Base-by-base conservation (phyloP, 2,329 filamentous ascomycete species). In the Byssochlamys sp. region DNA sequence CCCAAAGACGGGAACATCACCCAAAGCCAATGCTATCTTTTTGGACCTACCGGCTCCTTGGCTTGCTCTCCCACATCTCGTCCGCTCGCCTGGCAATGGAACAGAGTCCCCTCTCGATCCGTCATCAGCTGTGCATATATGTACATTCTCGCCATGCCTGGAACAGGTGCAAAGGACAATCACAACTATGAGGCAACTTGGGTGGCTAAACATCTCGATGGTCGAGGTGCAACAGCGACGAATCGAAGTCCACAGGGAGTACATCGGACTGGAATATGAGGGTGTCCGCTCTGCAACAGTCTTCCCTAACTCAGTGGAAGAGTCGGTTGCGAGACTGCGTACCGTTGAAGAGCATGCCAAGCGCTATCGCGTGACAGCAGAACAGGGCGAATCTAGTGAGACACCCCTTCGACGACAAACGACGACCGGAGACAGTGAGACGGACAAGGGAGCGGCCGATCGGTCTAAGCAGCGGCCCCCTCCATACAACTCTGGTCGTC, bases 91-190 rank as follows among this genome's bases (percentile, higher is more conserved):
- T 1, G 57, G 66, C 3, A 64, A 69, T 3, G 70, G 70, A 3
- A 61, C 62, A 0, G 63, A 68, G 55, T 80, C 81, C 0, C 80
- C 83, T 0, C 79, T 97, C 10, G 86, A 94, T 63, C 85, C 89
- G 0, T 80, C 81, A n/a, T 81, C 83, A 49, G 81, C 87, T 4
- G 84, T 87, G 1, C 82, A 94, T 68, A 82, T 99, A 56, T 99
- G 94, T 77, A 95, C 91, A 0, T 99, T 99, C 75, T 95, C 89
- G 1, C 94, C 94, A 0, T 99, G 94, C 73, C 95, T 99, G 63
- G 94, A 99, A 74, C 94, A 99, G 76, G 92, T 95, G 25, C 90
- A 88, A 55, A 84, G 86, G 57, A 97, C 94, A 0, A 86, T 96
- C 56, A 87, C 89, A 10, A 83, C 84, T 11, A 81, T 99, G 73